Evolutionary conservation across 1,284 basidiomycete genomes (phyloP), one percentile per base, ranked within the genome.

Genomic region (Malassezia slooffiae): DNA sequence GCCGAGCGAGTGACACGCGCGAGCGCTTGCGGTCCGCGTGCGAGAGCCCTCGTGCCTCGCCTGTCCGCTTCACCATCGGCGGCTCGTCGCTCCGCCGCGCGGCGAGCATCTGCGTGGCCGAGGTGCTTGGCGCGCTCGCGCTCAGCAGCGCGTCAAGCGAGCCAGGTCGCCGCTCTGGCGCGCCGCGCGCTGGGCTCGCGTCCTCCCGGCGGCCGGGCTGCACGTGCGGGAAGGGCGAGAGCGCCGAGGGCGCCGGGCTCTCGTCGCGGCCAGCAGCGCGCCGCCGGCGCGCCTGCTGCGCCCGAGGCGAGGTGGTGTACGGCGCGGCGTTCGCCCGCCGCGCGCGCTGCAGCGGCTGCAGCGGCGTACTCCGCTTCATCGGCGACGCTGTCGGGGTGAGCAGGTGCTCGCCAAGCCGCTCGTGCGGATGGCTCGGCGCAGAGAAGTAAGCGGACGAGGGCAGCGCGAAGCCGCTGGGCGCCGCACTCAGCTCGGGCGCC

Each of bases 171-270:
- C 12, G 31, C 31, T n/a, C 3, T 13, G 30, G 26, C 5, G 30
- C 10, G 15, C 32, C n/a, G 9, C 38, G 24, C 28, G 16, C n/a
- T 38, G 47, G 10, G 16, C 12, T 16, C 21, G 27, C 15, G 15
- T 23, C 15, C 11, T 9, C 15, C 12, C 24, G 24, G 5, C 13
- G 26, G 21, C 16, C 28, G 12, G 31, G 23, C 31, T 42, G 43
- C 5, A 54, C 62, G 42, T 67, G 64, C 3, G 64, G 64, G 41
- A 67, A 67, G 5, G 64, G 64, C 10, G 64, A 65, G 5, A 65
- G 52, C 11, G 58, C 46, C 9, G 60, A 62, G 9, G 64, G 64
- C 12, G 64, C 64, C 5, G 64, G 64, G 30, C 56, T 59, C n/a
- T 23, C 34, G 13, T 36, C 21, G 5, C 4, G 10, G 35, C 8